A percentile compares a stretch with the other conserved stretches of the same genome.
Evolutionary conservation across 2,329 filamentous ascomycete genomes (phyloP).

Genomic region (Chrysoporthe puriensis): DNA sequence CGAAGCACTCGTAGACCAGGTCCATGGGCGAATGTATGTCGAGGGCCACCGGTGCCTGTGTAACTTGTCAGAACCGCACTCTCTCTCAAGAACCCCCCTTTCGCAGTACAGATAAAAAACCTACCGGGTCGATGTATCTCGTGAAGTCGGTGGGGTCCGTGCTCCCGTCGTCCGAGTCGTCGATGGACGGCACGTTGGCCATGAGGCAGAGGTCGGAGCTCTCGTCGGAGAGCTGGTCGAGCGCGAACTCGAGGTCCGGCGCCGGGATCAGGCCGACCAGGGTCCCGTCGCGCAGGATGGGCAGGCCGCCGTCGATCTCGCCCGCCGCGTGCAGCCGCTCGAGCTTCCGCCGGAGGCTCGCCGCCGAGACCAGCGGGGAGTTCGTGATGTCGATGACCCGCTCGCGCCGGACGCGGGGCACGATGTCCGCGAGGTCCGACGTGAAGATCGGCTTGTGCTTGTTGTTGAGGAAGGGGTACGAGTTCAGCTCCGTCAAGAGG

Average conservation of each 20-base stretch:
- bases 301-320: conserved; percentile 89
- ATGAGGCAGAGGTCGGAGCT: conserved; percentile 78
- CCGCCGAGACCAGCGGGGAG: conserved; percentile 79
- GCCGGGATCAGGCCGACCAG: conserved; percentile 91
- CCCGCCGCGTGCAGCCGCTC: conserved; percentile 81
- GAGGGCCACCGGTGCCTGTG: conserved; percentile 77
- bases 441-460: conserved; percentile 93
- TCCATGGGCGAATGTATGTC: conserved; percentile 92
- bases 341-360: conserved; percentile 77
- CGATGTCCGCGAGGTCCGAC: conserved; percentile 83
- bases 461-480: conserved; percentile 96
- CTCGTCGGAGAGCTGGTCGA: conserved; percentile 83
- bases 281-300: conserved; percentile 77
- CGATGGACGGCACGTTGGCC: conserved; percentile 66
- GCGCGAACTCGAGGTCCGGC: conserved; percentile 88
- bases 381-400: conserved; percentile 86
- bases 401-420: conserved; percentile 73
- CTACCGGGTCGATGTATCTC: conserved; percentile 82
- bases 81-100: too few species aligned
- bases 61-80: conserved; percentile 2
- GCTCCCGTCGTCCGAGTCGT: conserved; percentile 63
- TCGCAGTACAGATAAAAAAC: conserved; percentile 35
- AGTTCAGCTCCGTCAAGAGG: conserved; percentile 93
- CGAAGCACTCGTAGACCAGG: conserved; percentile 94
- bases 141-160: conserved; percentile 82